Percentiles rank a stretch among this genome's conserved stretches.
These are phyloP conservation scores for Globisporangium spiculum DNA, from an alignment of 352 stramenopile genomes.

Conservation along the genomic window DNA sequence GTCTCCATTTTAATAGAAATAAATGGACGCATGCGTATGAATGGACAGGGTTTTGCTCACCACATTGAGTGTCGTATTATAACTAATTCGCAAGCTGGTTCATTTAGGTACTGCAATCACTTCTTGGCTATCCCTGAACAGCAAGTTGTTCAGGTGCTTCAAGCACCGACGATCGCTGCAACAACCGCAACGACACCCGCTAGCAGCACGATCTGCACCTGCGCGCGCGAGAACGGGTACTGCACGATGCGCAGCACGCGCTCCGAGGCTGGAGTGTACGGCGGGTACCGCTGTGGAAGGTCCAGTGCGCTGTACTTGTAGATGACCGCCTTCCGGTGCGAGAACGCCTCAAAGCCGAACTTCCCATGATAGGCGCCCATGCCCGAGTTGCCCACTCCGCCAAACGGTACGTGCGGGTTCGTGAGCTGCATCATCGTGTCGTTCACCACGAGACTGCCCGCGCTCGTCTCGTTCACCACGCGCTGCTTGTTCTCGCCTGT, in stretches of 20 bases:
- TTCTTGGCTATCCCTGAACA: no score
- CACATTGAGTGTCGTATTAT: background rate
- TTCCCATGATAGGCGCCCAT: conserved; percentile 84
- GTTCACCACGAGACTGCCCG: conserved; percentile 54
- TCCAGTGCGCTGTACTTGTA: conserved; percentile 66
- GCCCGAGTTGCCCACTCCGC: conserved; percentile 76
- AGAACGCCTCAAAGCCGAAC: conserved; percentile 73
- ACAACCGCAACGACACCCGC: background rate
- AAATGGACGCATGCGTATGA: background rate
- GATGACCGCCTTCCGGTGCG: conserved; percentile 64
- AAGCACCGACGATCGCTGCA: background rate
- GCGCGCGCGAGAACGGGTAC: conserved; percentile 37
- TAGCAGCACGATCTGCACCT: background rate
- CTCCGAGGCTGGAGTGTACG: conserved; percentile 36
- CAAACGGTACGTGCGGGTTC: conserved; percentile 73
- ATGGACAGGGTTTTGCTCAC: background rate
- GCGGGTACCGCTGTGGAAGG: conserved; percentile 47
- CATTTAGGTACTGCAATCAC: background rate
- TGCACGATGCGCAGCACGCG: conserved; percentile 37
- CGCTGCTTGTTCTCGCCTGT: conserved; percentile 32
- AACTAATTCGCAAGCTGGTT: background rate
- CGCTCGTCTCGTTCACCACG: conserved; percentile 48
- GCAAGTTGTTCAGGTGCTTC: background rate
- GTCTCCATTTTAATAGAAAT: conserved; percentile 1
- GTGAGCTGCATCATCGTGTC: conserved; percentile 76